phyloP scores from a whole-genome alignment of 2,329 filamentous ascomycete genomes.

The Amphichorda felina region DNA sequence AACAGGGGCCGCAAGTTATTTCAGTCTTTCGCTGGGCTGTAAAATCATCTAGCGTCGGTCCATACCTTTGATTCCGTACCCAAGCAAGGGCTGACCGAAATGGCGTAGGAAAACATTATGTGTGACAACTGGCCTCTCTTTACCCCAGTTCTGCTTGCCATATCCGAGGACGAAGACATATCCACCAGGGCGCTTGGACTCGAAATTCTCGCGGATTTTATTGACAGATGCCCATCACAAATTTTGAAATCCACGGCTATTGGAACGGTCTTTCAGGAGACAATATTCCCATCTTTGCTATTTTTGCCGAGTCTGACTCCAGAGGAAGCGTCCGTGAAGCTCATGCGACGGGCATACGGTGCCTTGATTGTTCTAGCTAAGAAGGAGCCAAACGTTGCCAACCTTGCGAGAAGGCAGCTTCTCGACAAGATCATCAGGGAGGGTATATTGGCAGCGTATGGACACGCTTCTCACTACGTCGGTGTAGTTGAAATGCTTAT shows the following conservation, averaged over 20 bases:
- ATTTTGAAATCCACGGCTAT: slow-evolving; percentile 54
- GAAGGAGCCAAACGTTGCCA: slow-evolving; percentile 12
- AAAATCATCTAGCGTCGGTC: slow-evolving; percentile 29
- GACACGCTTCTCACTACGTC: slow-evolving; percentile 47
- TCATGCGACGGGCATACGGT: slow-evolving; percentile 56
- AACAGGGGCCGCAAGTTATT: slow-evolving; percentile 7
- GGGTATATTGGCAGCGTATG: slow-evolving; percentile 41
- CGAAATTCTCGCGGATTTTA: slow-evolving; percentile 37
- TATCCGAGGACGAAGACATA: slow-evolving; percentile 52
- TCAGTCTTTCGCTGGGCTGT: slow-evolving; percentile 42
- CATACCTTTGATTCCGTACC: not conserved
- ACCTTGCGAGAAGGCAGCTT: slow-evolving; percentile 18
- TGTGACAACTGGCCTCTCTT: slow-evolving; percentile 54
- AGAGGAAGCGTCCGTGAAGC: slow-evolving; percentile 51
- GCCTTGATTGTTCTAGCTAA: slow-evolving; percentile 48
- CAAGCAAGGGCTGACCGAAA: not conserved
- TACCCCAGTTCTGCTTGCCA: slow-evolving; percentile 55
- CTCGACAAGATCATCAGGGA: slow-evolving; percentile 44
- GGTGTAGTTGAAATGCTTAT: slow-evolving; percentile 45
- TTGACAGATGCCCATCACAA: slow-evolving; percentile 36
- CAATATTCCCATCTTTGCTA: slow-evolving; percentile 59
- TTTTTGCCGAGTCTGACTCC: slow-evolving; percentile 69
- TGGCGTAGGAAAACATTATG: slow-evolving; percentile 26
- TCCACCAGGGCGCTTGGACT: slow-evolving; percentile 44
- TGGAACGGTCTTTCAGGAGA: slow-evolving; percentile 54